Evolutionary conservation across 2,329 filamentous ascomycete species (phyloP).

Genomic region (Colletotrichum plurivorum): DNA sequence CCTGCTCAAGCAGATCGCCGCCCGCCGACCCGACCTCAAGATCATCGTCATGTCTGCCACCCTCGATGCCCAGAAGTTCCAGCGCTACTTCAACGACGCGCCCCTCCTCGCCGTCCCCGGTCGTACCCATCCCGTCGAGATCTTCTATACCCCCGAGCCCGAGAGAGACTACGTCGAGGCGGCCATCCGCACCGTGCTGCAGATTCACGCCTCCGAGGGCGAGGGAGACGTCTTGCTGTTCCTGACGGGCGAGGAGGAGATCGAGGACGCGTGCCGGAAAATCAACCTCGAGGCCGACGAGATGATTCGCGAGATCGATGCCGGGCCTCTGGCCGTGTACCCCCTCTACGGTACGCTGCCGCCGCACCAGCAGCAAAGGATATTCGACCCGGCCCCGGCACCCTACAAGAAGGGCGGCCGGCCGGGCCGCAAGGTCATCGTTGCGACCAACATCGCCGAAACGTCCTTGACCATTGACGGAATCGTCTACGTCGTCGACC

Average conservation of each 20-base stretch:
- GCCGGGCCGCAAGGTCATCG: conserved; percentile 93
- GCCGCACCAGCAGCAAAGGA: conserved; percentile 92
- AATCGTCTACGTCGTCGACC: conserved; percentile 99
- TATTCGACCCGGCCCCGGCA: conserved; percentile 90
- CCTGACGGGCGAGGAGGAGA: conserved; percentile 97
- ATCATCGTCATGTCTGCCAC: conserved; percentile 99
- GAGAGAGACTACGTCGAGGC: conserved; percentile 98
- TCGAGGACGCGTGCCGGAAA: conserved; percentile 95
- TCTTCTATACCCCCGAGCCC: conserved; percentile 97
- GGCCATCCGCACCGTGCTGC: conserved; percentile 91
- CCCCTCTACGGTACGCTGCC: conserved; percentile 95
- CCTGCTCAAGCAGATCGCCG: conserved; percentile 89
- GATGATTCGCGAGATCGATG: conserved; percentile 90
- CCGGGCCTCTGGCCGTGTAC: conserved; percentile 90
- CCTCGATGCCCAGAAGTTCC: conserved; percentile 97
- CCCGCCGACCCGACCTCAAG: conserved; percentile 89
- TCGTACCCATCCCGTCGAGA: conserved; percentile 95
- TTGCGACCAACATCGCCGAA: conserved; percentile 98
- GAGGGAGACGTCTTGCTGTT: conserved; percentile 96
- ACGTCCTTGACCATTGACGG: conserved; percentile 98
- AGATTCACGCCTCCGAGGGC: conserved; percentile 93
- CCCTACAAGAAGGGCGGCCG: conserved; percentile 81
- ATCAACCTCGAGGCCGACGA: conserved; percentile 93
- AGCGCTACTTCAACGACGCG: conserved; percentile 95
- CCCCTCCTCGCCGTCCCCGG: conserved; percentile 94